These are phyloP conservation scores for Eutrema salsugineum DNA, from an alignment of 441 rosid genomes.

Conservation along the genomic window DNA sequence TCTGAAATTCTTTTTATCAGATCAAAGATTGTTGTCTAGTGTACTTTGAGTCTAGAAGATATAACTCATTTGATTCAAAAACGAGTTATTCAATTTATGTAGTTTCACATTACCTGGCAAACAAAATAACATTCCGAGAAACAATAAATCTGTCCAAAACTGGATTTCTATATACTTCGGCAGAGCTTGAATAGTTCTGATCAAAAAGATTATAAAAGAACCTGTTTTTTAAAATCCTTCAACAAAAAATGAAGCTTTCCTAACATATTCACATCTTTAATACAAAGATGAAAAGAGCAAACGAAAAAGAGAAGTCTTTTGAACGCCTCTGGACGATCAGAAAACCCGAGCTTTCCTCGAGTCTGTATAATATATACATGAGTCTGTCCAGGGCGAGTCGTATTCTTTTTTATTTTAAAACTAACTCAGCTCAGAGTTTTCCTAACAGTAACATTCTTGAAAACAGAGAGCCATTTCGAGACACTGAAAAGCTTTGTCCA, in stretches of 20 bases:
- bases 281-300: slow-evolving; percentile 19
- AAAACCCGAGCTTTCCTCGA: slow-evolving; percentile 2
- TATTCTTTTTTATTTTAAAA: background rate
- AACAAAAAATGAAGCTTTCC: slow-evolving; percentile 29
- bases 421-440: slow-evolving; percentile 29
- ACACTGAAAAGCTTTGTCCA: slow-evolving; percentile 86
- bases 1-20: background rate
- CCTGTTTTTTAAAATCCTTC: background rate
- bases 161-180: background rate
- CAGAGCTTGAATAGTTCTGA: background rate
- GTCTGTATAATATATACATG: background rate
- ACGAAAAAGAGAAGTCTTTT: background rate
- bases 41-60: background rate
- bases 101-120: background rate
- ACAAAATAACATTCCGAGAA: background rate
- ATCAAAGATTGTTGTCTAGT: background rate
- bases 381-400: slow-evolving; percentile 31
- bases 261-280: slow-evolving; percentile 24
- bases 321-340: slow-evolving; percentile 24
- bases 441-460: slow-evolving; percentile 51
- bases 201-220: slow-evolving; percentile 3
- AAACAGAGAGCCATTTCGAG: slow-evolving; percentile 70
- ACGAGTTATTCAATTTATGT: background rate
- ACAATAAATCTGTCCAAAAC: background rate
- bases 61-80: background rate